These are phyloP conservation scores for Xylaria scruposa DNA, from an alignment of 495 filamentous ascomycete genomes.

Conservation along the genomic window DNA sequence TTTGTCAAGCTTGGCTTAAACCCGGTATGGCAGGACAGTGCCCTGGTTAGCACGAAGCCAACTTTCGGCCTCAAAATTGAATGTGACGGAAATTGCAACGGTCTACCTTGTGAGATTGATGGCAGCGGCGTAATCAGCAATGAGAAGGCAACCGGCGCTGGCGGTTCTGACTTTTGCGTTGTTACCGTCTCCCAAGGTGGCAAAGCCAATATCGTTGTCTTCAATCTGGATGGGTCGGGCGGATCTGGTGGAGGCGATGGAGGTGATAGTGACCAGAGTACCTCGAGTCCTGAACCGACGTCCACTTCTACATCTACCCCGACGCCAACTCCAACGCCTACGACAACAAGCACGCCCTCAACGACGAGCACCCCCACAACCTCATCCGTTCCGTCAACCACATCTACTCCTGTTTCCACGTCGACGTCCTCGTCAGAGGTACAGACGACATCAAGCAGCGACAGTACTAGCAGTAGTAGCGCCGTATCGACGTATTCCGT, in stretches of 20 bases:
- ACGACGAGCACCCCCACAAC: conserved; percentile 32
- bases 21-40: conserved; percentile 70
- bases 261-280: conserved; percentile 20
- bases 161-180: conserved; percentile 77
- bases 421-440: conserved; percentile 29
- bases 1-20: conserved; percentile 83
- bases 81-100: conserved; percentile 75
- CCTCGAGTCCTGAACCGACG: conserved; percentile 27
- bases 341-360: conserved; percentile 17
- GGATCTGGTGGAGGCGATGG: conserved; percentile 23
- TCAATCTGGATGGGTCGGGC: conserved; percentile 49
- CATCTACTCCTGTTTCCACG: conserved; percentile 31
- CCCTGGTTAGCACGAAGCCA: conserved; percentile 64
- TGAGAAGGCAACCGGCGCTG: conserved; percentile 63
- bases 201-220: conserved; percentile 72
- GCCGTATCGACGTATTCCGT: conserved; percentile 27
- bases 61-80: conserved; percentile 74
- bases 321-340: conserved; percentile 23
- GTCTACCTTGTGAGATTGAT: conserved; percentile 77
- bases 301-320: conserved; percentile 31
- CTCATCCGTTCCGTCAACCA: conserved; percentile 25
- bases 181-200: conserved; percentile 74
- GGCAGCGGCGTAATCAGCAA: conserved; percentile 64
- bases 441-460: conserved; percentile 30
- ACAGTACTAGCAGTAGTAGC: conserved; percentile 28